Evolutionary conservation across 176 grass and related monocot genomes (phyloP), one percentile per base, ranked within the genome.

Genomic region (Rhynchospora breviuscula): DNA sequence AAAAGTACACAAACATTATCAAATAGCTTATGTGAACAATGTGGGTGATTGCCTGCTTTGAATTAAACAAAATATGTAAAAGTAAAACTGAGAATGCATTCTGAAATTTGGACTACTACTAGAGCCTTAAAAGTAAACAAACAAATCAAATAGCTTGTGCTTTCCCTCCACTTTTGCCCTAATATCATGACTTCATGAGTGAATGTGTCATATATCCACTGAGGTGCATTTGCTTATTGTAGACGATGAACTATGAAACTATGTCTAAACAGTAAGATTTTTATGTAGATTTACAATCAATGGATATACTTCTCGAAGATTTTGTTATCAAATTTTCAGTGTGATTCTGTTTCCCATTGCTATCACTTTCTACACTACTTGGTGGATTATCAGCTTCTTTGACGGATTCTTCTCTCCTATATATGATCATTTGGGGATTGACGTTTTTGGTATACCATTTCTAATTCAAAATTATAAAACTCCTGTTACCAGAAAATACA

Each of bases 341-440:
- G 87, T 97, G 43, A 97, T 97, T 68, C 52, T 97, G 58, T 84
- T 93, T 23, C 94, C 94, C 40, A 93, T 97, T 57, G 88, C 88
- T 65, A 88, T 91, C 60, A 97, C 94, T 19, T 93, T 97, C 87
- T 93, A 97, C 76, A 79, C 82, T 3, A 93, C 94, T 11, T 91
- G 91, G 91, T 91, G 91, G 94, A 93, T 97, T 81, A 87, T 97
- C 85, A 67, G 85, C 52, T 87, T 97, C 45, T 89, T 97, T 17
- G 91, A 93, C 19, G 91, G 89, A 80, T 97, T 97, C 86, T 93
- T 97, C 87, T 97, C 87, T 6, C 94, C 91, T 9, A 93, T 97
- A 66, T 97, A 93, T 85, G 67, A 87, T 82, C 91, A 90, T 79
- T 84, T 93, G 56, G 91, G 89, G 48, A 93, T 97, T 22, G 18